Evolutionary conservation across 768 basidiomycete species (phyloP).

Genomic region (Phlegmacium glaucopus): DNA sequence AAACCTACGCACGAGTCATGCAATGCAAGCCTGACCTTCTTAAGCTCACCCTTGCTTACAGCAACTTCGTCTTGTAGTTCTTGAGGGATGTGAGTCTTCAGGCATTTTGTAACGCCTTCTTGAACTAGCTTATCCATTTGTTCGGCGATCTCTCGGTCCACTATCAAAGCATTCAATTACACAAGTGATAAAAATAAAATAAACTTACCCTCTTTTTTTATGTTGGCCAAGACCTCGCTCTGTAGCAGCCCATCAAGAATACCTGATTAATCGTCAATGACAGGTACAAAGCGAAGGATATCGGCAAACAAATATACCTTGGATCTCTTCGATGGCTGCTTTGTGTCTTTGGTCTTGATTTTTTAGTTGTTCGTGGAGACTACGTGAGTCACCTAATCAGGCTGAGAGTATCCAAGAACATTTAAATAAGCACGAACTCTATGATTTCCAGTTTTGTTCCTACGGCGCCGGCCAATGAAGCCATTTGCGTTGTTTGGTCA

Average conservation of each 20-base stretch:
- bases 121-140: constrained; percentile 50
- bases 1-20: constrained; percentile 51
- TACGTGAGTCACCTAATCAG: constrained; percentile 14
- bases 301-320: no score
- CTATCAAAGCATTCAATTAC: constrained; percentile 22
- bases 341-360: constrained; percentile 41
- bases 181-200: background rate
- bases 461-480: constrained; percentile 34
- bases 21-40: constrained; percentile 41
- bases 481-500: constrained; percentile 41
- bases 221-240: constrained; percentile 38
- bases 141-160: constrained; percentile 43
- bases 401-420: background rate
- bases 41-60: constrained; percentile 41
- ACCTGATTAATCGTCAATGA: constrained; percentile 23
- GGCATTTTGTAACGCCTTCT: constrained; percentile 44
- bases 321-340: constrained; percentile 45
- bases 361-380: constrained; percentile 41
- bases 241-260: constrained; percentile 45
- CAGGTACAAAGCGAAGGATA: constrained; percentile 7
- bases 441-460: constrained; percentile 38
- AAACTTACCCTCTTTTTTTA: constrained; percentile 41
- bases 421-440: constrained; percentile 31
- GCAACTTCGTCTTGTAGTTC: constrained; percentile 47
- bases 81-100: constrained; percentile 44